Conservation (phyloP, 2,329 filamentous ascomycete species). For the Cordyceps pruinosa region DNA sequence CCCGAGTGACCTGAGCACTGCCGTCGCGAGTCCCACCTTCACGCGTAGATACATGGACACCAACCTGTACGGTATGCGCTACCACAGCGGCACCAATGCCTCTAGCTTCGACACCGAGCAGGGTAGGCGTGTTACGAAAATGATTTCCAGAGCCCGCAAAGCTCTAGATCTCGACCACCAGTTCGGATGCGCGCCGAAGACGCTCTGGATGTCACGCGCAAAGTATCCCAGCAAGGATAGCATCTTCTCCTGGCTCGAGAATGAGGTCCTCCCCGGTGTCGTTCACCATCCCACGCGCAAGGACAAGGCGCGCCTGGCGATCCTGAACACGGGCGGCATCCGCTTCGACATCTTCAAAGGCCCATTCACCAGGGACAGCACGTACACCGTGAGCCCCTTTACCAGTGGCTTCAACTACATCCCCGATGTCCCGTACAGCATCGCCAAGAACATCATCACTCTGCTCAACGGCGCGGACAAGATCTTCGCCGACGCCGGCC, state of each 20-base stretch:
- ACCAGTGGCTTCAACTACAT: conserved; percentile 70
- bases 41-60: conserved; percentile 85
- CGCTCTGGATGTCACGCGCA: conserved; percentile 75
- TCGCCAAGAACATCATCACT: conserved; percentile 61
- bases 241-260: conserved; percentile 75
- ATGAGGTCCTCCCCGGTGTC: conserved; percentile 64
- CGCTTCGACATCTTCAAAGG: conserved; percentile 96
- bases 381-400: conserved; percentile 84
- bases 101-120: conserved; percentile 68
- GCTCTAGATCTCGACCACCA: conserved; percentile 63
- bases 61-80: conserved; percentile 76
- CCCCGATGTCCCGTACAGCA: conserved; percentile 70
- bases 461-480: conserved; percentile 49
- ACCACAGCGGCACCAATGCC: conserved; percentile 69
- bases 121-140: conserved; percentile 62
- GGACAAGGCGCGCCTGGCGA: conserved; percentile 59
- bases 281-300: conserved; percentile 51
- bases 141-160: conserved; percentile 64
- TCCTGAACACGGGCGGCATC: conserved; percentile 85
- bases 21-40: conserved; percentile 49
- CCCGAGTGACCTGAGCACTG: conserved; percentile 14
- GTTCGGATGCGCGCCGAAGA: conserved; percentile 76
- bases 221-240: conserved; percentile 67
- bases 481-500: conserved; percentile 34
- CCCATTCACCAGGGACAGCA: conserved; percentile 79